Conservation (phyloP, 2,329 filamentous ascomycete species). For the Biscogniauxia marginata region DNA sequence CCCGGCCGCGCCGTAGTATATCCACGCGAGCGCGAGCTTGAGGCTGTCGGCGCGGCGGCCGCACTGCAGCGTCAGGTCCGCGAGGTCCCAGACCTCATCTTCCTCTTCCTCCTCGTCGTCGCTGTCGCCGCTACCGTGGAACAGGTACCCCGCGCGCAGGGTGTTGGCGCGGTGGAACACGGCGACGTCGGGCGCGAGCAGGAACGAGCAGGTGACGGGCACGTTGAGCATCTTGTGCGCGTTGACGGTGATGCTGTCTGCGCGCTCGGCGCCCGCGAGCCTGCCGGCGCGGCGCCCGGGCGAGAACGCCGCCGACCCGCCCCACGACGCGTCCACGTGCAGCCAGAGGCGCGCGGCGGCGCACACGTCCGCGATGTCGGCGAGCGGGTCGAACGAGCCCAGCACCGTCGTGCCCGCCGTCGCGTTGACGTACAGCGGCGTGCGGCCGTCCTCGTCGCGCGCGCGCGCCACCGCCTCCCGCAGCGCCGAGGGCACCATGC, state of each 20-base stretch:
- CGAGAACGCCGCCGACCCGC: constrained; percentile 79
- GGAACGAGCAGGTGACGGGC: constrained; percentile 86
- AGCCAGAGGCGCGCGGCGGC: constrained; percentile 76
- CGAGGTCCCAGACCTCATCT: constrained; percentile 77
- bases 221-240: constrained; percentile 98
- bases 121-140: constrained; percentile 56
- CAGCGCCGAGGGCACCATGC: constrained; percentile 68
- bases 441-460: constrained; percentile 63
- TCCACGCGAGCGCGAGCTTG: constrained; percentile 86
- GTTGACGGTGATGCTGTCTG: constrained; percentile 82
- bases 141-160: constrained; percentile 81
- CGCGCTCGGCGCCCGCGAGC: constrained; percentile 68
- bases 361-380: constrained; percentile 68
- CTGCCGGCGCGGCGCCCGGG: constrained; percentile 56
- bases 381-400: constrained; percentile 82
- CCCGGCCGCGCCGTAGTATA: constrained; percentile 79
- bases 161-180: constrained; percentile 84
- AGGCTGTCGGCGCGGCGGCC: constrained; percentile 81
- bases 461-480: constrained; percentile 61
- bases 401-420: constrained; percentile 93
- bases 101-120: constrained; percentile 29
- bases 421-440: constrained; percentile 91
- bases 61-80: constrained; percentile 90
- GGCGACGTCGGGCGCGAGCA: constrained; percentile 73
- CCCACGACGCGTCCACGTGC: constrained; percentile 92